phyloP scores from a whole-genome alignment of 1,284 basidiomycete genomes.

The Ganoderma lucidum region DNA sequence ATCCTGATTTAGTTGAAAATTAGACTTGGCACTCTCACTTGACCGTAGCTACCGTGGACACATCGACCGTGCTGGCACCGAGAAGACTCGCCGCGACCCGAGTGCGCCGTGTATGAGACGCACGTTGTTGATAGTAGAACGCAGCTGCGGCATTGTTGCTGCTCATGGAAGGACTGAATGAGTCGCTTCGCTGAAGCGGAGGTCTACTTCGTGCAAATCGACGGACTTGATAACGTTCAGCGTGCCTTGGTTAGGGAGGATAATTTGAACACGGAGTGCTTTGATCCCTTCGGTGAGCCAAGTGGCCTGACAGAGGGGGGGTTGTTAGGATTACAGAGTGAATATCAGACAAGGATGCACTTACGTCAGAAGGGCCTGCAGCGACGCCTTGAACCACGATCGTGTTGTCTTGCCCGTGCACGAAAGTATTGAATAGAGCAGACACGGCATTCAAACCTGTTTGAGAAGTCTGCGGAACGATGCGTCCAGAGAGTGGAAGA shows the following conservation, averaged over 20 bases:
- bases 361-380: constrained; percentile 68
- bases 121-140: constrained; percentile 64
- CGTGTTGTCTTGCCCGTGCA: constrained; percentile 71
- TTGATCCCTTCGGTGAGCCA: constrained; percentile 84
- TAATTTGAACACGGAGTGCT: constrained; percentile 63
- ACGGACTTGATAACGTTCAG: constrained; percentile 76
- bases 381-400: constrained; percentile 69
- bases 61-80: constrained; percentile 58
- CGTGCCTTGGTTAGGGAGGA: constrained; percentile 70
- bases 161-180: constrained; percentile 68
- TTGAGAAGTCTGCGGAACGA: constrained; percentile 65
- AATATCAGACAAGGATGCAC: neutral
- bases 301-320: constrained; percentile 54
- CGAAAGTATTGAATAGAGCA: constrained; percentile 77
- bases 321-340: neutral
- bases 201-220: constrained; percentile 65
- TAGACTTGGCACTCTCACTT: constrained; percentile 26
- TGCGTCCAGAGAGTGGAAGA: constrained; percentile 68
- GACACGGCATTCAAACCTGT: constrained; percentile 70
- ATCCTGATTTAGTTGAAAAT: neutral
- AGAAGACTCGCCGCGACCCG: constrained; percentile 63
- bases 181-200: constrained; percentile 65
- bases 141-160: constrained; percentile 68
- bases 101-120: constrained; percentile 63
- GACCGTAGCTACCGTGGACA: constrained; percentile 56